These are phyloP conservation scores for Tricholoma saponaceum DNA, from an alignment of 768 basidiomycete genomes.

Conservation along the genomic window DNA sequence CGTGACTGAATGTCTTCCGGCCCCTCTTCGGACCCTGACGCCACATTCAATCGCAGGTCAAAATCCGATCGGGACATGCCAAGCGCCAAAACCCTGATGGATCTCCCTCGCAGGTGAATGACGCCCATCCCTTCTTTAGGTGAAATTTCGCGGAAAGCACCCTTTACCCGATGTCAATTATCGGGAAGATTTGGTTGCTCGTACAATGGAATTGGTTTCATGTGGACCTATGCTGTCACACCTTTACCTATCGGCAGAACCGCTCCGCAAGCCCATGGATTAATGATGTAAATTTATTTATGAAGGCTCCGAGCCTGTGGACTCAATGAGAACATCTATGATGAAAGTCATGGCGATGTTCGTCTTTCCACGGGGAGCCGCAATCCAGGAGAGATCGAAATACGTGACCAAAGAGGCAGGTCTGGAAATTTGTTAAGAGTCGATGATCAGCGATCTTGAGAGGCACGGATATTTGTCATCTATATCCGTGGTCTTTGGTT, in stretches of 20 bases:
- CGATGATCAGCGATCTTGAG: neutral
- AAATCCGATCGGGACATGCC: constrained; percentile 11
- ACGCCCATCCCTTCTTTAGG: neutral
- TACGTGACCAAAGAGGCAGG: too few relatives aligned
- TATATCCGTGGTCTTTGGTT: neutral
- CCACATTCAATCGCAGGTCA: neutral
- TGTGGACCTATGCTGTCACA: neutral
- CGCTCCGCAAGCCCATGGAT: neutral
- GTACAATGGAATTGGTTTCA: neutral
- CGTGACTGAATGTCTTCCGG: neutral
- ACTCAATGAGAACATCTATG: neutral
- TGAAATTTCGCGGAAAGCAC: neutral
- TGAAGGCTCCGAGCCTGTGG: too few relatives aligned
- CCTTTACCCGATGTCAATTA: constrained; percentile 5
- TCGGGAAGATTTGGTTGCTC: neutral
- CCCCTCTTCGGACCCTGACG: neutral
- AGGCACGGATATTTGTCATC: constrained; percentile 5
- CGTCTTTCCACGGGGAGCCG: too few relatives aligned
- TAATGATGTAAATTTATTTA: neutral
- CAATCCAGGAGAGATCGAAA: too few relatives aligned
- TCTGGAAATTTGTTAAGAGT: neutral
- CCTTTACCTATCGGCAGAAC: neutral
- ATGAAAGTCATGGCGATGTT: too few relatives aligned
- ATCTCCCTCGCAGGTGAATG: neutral
- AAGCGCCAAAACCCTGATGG: constrained; percentile 10